phyloP scores from a whole-genome alignment of 2,329 filamentous ascomycete species.

The Botrytis aclada region DNA sequence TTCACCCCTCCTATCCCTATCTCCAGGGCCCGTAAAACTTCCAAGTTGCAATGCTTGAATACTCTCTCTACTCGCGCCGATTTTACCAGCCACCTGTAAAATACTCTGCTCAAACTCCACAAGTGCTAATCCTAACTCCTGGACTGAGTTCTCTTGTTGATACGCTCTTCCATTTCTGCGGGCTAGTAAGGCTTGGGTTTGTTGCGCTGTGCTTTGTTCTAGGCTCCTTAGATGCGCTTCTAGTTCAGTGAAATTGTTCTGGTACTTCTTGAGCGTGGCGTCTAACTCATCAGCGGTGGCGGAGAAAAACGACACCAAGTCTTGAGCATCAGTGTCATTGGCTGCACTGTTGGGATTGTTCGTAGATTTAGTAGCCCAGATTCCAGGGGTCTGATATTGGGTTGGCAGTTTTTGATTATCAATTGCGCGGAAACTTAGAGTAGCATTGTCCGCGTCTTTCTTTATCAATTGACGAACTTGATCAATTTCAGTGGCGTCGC shows the following conservation, averaged over 20 bases:
- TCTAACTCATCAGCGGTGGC: conserved; percentile 60
- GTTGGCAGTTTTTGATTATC: conserved; percentile 70
- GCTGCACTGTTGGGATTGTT: conserved; percentile 39
- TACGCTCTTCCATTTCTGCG: conserved; percentile 41
- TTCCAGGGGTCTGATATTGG: conserved; percentile 45
- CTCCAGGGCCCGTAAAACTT: conserved; percentile 24
- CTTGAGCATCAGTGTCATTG: conserved; percentile 50
- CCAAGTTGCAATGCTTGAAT: conserved; percentile 57
- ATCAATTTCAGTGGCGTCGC: conserved; percentile 60
- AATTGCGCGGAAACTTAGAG: conserved; percentile 68
- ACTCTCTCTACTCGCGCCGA: conserved; percentile 58
- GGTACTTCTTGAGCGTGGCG: conserved; percentile 54
- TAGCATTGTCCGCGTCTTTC: conserved; percentile 66
- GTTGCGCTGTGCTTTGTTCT: conserved; percentile 57
- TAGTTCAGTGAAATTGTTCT: conserved; percentile 59
- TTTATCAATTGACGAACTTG: conserved; percentile 55
- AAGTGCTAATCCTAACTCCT: conserved; percentile 56
- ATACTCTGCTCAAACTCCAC: conserved; percentile 65
- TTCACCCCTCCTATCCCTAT: conserved; percentile 1
- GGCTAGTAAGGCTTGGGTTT: conserved; percentile 53
- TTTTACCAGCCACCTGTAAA: conserved; percentile 57
- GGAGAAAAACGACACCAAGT: conserved; percentile 63
- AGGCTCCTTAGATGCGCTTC: conserved; percentile 63
- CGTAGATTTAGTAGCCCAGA: conserved; percentile 45
- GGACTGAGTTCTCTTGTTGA: conserved; percentile 45